These are phyloP conservation scores for Penicillium sp. DNA, from an alignment of 2,329 filamentous ascomycete genomes.

Conservation along the genomic window DNA sequence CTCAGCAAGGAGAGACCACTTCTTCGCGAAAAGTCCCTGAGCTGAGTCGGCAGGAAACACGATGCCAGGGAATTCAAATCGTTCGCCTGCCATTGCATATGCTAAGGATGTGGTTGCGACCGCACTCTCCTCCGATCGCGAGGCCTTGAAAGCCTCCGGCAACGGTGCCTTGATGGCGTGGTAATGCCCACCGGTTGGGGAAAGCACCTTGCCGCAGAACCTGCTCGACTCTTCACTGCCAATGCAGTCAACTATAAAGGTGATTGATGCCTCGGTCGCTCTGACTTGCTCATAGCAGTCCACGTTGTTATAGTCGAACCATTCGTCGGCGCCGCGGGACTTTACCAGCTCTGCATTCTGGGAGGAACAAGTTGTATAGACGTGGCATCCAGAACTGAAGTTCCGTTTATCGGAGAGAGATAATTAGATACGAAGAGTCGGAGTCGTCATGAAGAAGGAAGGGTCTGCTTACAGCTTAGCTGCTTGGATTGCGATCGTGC, in stretches of 20 bases:
- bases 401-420: not conserved
- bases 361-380: not conserved
- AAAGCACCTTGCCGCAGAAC: not conserved
- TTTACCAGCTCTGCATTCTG: not conserved
- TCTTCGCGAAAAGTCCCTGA: not conserved
- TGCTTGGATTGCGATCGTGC: not conserved
- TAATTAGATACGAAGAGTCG: not conserved
- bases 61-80: not conserved
- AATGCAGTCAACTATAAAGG: not conserved
- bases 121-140: not conserved
- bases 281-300: not conserved
- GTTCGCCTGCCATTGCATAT: not conserved
- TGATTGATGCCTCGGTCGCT: not conserved
- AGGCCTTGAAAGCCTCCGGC: not conserved
- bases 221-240: not conserved
- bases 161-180: not conserved
- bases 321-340: not conserved
- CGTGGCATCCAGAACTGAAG: not conserved
- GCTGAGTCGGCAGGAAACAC: not conserved
- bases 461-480: not conserved
- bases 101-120: not conserved
- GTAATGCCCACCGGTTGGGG: not conserved
- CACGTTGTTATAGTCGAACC: not conserved
- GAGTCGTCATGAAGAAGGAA: too few species aligned
- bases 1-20: not conserved